Conservation (phyloP, 2,329 filamentous ascomycete genomes). For the Exophiala aquamarina region DNA sequence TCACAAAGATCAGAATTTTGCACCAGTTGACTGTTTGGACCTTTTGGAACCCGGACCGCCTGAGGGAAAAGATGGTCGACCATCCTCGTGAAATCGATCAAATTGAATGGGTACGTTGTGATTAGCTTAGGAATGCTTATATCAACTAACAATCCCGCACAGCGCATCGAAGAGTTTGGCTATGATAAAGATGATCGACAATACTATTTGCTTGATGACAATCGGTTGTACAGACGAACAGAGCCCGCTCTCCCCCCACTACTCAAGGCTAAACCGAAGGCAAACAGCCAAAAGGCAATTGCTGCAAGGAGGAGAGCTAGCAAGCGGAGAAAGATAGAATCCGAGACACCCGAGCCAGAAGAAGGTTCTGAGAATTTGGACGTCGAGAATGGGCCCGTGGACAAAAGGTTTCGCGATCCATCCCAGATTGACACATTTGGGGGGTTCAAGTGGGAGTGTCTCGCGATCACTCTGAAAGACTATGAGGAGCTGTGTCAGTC, state of each 20-base stretch:
- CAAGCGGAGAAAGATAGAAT: constrained; percentile 61
- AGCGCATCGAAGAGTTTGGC: constrained; percentile 57
- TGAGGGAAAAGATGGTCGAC: constrained; percentile 83
- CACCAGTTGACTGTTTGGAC: constrained; percentile 90
- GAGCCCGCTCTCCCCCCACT: constrained; percentile 61
- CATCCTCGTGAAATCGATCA: constrained; percentile 74
- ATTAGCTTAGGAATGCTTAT: constrained; percentile 9
- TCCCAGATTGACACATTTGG: constrained; percentile 65
- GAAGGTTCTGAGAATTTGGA: constrained; percentile 46
- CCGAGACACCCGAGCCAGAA: constrained; percentile 39
- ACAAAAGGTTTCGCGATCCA: constrained; percentile 37
- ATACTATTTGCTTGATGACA: constrained; percentile 91
- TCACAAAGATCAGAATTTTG: constrained; percentile 74
- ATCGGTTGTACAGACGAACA: constrained; percentile 85
- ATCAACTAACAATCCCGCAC: constrained; percentile 17
- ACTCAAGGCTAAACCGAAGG: constrained; percentile 60
- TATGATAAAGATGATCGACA: constrained; percentile 85
- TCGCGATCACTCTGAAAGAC: constrained; percentile 79
- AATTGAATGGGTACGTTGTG: constrained; percentile 70
- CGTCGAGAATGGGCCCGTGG: constrained; percentile 36
- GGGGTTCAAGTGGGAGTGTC: constrained; percentile 83
- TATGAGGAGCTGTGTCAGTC: constrained; percentile 69
- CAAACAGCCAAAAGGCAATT: constrained; percentile 65
- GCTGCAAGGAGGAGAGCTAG: constrained; percentile 62
- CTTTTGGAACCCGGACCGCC: constrained; percentile 80